phyloP scores from a whole-genome alignment of 2,329 filamentous ascomycete genomes.

The Trichoderma sp. region DNA sequence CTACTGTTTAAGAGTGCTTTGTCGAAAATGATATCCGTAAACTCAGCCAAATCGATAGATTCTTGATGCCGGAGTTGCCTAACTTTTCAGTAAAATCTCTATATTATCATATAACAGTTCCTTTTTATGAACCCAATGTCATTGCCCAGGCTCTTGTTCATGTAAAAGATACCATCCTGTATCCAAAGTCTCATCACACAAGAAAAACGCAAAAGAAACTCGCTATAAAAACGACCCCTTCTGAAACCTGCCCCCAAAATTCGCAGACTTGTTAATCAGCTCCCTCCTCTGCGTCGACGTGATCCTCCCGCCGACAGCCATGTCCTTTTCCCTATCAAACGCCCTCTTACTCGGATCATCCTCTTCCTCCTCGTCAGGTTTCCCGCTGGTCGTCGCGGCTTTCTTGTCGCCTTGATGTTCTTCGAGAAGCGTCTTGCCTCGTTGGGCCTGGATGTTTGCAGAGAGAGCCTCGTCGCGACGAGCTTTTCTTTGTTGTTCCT shows the following conservation, averaged over 20 bases:
- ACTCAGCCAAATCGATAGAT: slow-evolving; percentile 18
- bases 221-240: slow-evolving; percentile 63
- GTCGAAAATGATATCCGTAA: slow-evolving; percentile 18
- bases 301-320: slow-evolving; percentile 71
- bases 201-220: not conserved
- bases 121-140: not conserved
- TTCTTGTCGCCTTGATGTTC: slow-evolving; percentile 44
- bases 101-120: not conserved
- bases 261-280: slow-evolving; percentile 72
- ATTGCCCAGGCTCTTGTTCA: not conserved
- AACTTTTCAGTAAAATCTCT: slow-evolving; percentile 17
- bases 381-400: slow-evolving; percentile 51
- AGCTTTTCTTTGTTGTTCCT: slow-evolving; percentile 55
- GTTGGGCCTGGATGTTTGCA: slow-evolving; percentile 50
- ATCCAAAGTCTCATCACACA: not conserved
- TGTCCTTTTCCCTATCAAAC: slow-evolving; percentile 93
- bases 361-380: slow-evolving; percentile 60
- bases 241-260: slow-evolving; percentile 79
- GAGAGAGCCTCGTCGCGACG: slow-evolving; percentile 49
- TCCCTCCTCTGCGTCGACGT: slow-evolving; percentile 72
- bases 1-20: not conserved
- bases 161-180: not conserved
- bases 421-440: slow-evolving; percentile 59
- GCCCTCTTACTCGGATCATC: slow-evolving; percentile 87
- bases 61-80: slow-evolving; percentile 18